Conservation (phyloP, 2,329 filamentous ascomycete genomes). For the Ceratocystis lukuohia region DNA sequence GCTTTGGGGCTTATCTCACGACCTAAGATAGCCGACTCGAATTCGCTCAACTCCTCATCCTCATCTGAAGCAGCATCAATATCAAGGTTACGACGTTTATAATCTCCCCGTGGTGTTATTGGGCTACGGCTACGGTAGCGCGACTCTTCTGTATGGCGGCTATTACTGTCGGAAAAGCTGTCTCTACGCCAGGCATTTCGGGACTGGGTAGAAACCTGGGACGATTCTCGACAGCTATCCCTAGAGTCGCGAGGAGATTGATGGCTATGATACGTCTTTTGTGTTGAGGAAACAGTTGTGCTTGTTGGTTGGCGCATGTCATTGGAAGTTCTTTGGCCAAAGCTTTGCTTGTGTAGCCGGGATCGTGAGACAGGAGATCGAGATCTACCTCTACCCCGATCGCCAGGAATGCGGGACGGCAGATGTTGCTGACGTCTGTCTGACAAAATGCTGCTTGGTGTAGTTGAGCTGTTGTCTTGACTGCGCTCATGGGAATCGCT, state of each 20-base stretch:
- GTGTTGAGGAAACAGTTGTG: neutral
- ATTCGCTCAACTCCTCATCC: neutral
- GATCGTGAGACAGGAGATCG: neutral
- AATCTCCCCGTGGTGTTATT: neutral
- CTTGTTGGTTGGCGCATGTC: neutral
- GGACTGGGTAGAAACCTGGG: neutral
- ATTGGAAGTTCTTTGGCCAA: neutral
- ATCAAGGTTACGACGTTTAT: neutral
- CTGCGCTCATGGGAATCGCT: neutral
- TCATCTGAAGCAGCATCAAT: neutral
- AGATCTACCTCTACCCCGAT: neutral
- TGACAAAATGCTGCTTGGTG: neutral
- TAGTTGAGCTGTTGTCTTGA: neutral
- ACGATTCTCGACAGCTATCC: neutral
- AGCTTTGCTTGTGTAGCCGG: neutral
- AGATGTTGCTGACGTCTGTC: neutral
- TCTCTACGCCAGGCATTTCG: neutral
- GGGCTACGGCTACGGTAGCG: constrained; percentile 5
- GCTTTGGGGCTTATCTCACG: neutral
- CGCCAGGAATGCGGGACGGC: neutral
- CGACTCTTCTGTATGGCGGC: neutral
- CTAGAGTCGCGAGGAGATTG: neutral
- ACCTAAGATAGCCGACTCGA: neutral
- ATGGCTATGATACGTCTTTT: neutral
- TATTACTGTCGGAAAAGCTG: neutral